Evolutionary conservation across 176 grass and related monocot species (phyloP).

Genomic region (Thinopyrum elongatum): DNA sequence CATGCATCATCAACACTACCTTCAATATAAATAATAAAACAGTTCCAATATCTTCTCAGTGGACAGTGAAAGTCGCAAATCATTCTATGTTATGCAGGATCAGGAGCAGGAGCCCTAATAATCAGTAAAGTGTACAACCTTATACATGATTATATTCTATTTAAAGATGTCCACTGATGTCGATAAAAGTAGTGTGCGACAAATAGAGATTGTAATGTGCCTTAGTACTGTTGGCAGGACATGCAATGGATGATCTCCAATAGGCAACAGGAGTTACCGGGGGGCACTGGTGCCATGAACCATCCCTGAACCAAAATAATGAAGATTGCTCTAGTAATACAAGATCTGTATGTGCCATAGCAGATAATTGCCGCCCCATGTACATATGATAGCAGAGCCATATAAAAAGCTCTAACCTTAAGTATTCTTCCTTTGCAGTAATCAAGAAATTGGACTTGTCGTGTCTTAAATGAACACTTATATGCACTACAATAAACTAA

Average conservation of each 20-base stretch:
- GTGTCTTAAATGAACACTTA: neutral
- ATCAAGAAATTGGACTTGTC: conserved; percentile 13
- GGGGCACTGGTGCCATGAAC: conserved; percentile 5
- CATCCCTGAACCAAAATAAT: neutral
- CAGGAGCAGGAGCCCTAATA: neutral
- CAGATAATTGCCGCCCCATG: neutral
- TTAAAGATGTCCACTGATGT: neutral
- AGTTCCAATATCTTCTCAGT: neutral
- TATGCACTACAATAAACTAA: neutral
- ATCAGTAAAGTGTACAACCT: neutral
- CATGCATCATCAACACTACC: neutral
- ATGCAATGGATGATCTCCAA: neutral
- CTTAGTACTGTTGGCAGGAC: neutral
- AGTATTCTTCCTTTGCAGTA: neutral
- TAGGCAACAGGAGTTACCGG: neutral
- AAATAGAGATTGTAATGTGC: neutral
- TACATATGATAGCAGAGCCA: neutral
- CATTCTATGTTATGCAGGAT: neutral
- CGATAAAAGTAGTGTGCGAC: neutral
- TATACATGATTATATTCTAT: neutral
- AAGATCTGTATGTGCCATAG: conserved; percentile 4
- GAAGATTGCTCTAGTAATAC: neutral
- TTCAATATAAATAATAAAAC: neutral
- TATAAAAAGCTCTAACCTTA: neutral
- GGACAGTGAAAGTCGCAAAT: neutral